Conservation (phyloP, 2,329 filamentous ascomycete species). For the Penicillium sp. region DNA sequence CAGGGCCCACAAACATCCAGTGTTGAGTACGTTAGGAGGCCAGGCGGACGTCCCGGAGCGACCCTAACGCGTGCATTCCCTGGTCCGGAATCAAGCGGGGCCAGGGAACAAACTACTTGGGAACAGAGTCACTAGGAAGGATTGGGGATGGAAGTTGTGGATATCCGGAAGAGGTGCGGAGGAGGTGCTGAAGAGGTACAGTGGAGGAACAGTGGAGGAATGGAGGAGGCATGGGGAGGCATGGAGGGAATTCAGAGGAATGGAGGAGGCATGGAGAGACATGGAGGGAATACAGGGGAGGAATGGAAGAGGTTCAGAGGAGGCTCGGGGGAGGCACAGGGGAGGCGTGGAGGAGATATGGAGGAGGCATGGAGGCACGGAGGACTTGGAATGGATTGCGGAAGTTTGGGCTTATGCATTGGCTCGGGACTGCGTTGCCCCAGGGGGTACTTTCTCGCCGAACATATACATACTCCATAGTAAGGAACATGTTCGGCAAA, state of each 20-base stretch:
- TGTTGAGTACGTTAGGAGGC: neutral
- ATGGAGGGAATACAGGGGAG: too few species aligned
- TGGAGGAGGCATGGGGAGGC: too few species aligned
- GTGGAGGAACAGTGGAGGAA: neutral
- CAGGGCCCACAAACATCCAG: neutral
- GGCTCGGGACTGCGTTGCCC: neutral
- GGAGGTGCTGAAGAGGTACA: neutral
- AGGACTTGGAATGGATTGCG: neutral
- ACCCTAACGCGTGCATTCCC: constrained; percentile 21
- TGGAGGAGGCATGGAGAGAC: too few species aligned
- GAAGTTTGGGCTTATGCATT: neutral
- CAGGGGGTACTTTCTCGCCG: neutral
- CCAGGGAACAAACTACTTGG: constrained; percentile 11
- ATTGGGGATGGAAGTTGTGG: neutral
- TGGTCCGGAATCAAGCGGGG: constrained; percentile 5
- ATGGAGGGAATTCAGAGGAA: too few species aligned
- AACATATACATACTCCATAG: neutral
- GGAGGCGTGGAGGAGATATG: too few species aligned
- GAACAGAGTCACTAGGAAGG: neutral
- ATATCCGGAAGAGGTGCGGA: neutral
- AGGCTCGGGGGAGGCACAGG: too few species aligned
- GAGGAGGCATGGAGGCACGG: too few species aligned
- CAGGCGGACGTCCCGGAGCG: neutral
- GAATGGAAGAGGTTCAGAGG: too few species aligned
- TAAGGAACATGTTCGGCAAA: neutral